Evolutionary conservation across 306 rosid species (phyloP).

Genomic region (Phaseolus lunatus): DNA sequence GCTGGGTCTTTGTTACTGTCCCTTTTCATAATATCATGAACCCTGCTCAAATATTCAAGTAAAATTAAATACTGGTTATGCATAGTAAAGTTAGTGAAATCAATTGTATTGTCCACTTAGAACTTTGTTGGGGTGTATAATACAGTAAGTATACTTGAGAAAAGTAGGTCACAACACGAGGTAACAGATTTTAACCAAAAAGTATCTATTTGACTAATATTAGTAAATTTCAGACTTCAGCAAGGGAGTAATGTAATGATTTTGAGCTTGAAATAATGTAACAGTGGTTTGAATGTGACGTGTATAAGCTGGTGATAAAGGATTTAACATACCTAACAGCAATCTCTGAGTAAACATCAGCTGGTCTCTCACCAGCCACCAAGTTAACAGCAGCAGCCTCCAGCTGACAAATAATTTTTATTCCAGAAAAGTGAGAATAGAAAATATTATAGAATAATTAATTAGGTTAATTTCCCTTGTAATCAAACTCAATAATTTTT

Average conservation of each 20-base stretch:
- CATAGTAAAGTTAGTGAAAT: constrained; percentile 7
- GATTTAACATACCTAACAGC: constrained; percentile 64
- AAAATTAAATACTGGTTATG: not conserved
- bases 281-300: not conserved
- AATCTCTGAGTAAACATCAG: constrained; percentile 89
- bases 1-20: constrained; percentile 75
- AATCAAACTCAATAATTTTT: not conserved
- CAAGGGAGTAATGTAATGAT: constrained; percentile 10
- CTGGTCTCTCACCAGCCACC: constrained; percentile 75
- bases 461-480: constrained; percentile 8
- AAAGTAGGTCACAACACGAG: constrained; percentile 21
- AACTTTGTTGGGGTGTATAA: not conserved
- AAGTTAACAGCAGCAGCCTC: constrained; percentile 95
- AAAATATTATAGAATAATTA: constrained; percentile 28
- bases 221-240: constrained; percentile 24
- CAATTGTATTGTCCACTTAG: not conserved
- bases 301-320: constrained; percentile 2
- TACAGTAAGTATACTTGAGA: not conserved
- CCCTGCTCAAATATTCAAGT: constrained; percentile 58
- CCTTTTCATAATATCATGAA: constrained; percentile 74
- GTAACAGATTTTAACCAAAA: constrained; percentile 4
- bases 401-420: constrained; percentile 54
- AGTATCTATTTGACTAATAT: constrained; percentile 2
- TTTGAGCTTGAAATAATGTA: too few relatives aligned
- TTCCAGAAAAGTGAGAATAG: constrained; percentile 39